Evolutionary conservation across 1,284 basidiomycete genomes (phyloP), one percentile per base, ranked within the genome.

Genomic region (Leccinum griseonigrum): DNA sequence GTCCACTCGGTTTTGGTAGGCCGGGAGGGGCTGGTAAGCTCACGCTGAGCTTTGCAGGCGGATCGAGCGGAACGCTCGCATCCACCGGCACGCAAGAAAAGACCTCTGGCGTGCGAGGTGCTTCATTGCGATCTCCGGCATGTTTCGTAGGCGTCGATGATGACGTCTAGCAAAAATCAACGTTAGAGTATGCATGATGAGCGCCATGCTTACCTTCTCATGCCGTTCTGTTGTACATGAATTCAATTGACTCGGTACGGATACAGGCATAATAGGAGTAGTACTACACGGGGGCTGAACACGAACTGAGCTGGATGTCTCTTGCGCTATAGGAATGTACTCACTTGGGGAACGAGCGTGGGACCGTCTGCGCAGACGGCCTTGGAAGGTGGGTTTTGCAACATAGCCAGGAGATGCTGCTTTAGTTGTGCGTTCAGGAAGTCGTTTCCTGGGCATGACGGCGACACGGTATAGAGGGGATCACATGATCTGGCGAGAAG

Each of bases 21-120:
- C 66, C 68, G 0, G 71, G 63, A 0, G 71, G 67, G 7, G 54
- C 14, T 29, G 68, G 59, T n/a, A 62, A 13, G 26, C n/a, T 63
- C 8, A 36, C 58, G 13, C 26, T 52, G n/a, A 3, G 22, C 3
- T 54, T 57, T 34, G 26, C n/a, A 2, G 52, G n/a, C 9, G 58
- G n/a, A 2, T 53, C 48, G 5, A 10, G 10, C 18, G 11, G 1
- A 7, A 22, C 2, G 4, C 8, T 36, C 11, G 57, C 6, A 22
- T 40, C 34, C 3, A 56, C 52, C 3, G 60, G 53, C 7, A 59
- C 29, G 28, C 36, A 16, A 2, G 63, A 62, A 18, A 29, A 5
- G 48, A 55, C 40, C 16, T 61, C 62, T 13, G 53, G 61, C 4
- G 9, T 46, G 11, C 26, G 34, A 55, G 54, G 54, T 16, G 18